A percentile compares a stretch with the other conserved stretches of the same genome.
phyloP scores from a whole-genome alignment of 2,329 filamentous ascomycete genomes.

The Sclerotinia subarctica region DNA sequence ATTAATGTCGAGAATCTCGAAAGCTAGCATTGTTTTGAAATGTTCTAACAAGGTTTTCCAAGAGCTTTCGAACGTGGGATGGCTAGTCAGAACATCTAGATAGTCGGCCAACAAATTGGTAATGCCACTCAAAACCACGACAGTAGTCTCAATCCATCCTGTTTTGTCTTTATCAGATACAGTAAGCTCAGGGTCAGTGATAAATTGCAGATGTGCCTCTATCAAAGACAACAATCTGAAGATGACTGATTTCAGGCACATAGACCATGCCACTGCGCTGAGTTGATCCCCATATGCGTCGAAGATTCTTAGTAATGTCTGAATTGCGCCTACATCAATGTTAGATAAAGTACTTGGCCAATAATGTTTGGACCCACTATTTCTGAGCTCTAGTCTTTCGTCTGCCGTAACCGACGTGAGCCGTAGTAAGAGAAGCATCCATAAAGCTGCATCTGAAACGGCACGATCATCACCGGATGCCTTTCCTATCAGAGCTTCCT shows the following conservation, averaged over 20 bases:
- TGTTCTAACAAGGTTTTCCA: constrained; percentile 73
- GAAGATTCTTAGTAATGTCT: constrained; percentile 86
- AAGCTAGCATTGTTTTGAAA: constrained; percentile 61
- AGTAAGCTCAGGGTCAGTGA: constrained; percentile 39
- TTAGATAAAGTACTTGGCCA: constrained; percentile 31
- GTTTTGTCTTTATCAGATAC: constrained; percentile 44
- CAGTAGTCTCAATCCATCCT: constrained; percentile 72
- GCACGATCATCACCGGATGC: constrained; percentile 57
- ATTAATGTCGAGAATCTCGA: constrained; percentile 65
- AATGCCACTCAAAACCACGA: constrained; percentile 69
- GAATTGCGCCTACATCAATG: constrained; percentile 62
- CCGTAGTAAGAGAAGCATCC: constrained; percentile 72
- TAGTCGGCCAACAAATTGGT: constrained; percentile 73
- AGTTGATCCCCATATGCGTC: constrained; percentile 85
- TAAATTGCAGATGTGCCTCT: constrained; percentile 51
- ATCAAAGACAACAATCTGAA: constrained; percentile 74
- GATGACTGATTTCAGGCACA: constrained; percentile 77
- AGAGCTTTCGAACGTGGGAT: constrained; percentile 64
- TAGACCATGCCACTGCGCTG: constrained; percentile 73
- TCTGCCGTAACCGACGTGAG: constrained; percentile 70
- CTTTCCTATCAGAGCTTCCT: constrained; percentile 54
- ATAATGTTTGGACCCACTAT: constrained; percentile 50
- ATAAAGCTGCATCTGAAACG: constrained; percentile 67
- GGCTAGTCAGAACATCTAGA: constrained; percentile 65
- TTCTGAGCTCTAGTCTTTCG: constrained; percentile 70